Conservation (phyloP, 1,284 basidiomycete genomes). For the Cryptococcus sp. region DNA sequence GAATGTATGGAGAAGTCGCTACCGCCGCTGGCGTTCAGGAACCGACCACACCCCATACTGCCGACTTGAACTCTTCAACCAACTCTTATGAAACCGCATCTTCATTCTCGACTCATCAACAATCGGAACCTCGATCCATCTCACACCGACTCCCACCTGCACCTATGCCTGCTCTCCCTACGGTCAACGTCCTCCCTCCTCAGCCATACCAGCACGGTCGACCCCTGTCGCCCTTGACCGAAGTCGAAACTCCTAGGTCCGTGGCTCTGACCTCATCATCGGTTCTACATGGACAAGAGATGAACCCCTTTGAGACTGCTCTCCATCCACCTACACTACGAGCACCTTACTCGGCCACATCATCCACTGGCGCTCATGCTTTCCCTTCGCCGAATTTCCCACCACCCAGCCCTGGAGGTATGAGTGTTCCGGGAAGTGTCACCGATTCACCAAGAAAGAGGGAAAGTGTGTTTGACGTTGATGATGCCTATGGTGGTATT, state of each 20-base stretch:
- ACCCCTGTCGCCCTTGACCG: conserved; percentile 38
- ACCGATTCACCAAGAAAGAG: conserved; percentile 24
- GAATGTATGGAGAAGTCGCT: conserved; percentile 41
- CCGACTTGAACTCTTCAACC: conserved; percentile 8
- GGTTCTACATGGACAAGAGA: conserved; percentile 4
- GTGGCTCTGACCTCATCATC: conserved; percentile 2
- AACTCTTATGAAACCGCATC: conserved; percentile 7
- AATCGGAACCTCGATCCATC: background rate
- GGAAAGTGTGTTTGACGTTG: conserved; percentile 20
- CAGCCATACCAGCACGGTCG: conserved; percentile 43
- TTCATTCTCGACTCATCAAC: conserved; percentile 17
- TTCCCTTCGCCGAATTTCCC: conserved; percentile 23
- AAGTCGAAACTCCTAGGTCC: conserved; percentile 28
- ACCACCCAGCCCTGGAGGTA: conserved; percentile 26
- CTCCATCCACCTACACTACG: conserved; percentile 7
- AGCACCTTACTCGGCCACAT: conserved; percentile 22
- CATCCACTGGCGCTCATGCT: conserved; percentile 8
- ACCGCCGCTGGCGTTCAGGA: conserved; percentile 34
- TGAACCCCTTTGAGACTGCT: conserved; percentile 26
- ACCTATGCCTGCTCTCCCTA: conserved; percentile 15
- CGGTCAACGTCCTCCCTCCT: conserved; percentile 15
- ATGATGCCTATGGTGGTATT: conserved; percentile 45
- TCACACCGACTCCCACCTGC: conserved; percentile 3
- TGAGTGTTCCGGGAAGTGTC: conserved; percentile 33
- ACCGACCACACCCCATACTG: conserved; percentile 28